phyloP scores from a whole-genome alignment of 2,329 filamentous ascomycete genomes.

The Ophiosphaerella narmari region DNA sequence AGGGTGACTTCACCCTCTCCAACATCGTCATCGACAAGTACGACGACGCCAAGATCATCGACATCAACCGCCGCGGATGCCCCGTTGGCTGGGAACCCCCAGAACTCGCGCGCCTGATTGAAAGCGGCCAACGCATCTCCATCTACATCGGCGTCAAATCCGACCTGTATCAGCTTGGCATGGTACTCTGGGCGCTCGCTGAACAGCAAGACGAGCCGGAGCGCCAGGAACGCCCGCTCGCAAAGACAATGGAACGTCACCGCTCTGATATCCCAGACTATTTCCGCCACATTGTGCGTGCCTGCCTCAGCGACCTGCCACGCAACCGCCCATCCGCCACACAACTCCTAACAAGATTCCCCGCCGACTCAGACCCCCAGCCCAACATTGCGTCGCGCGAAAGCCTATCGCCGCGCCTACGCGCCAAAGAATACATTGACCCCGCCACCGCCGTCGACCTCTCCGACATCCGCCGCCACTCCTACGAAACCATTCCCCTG shows the following conservation, averaged over 20 bases:
- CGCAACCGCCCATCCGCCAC: conserved; percentile 74
- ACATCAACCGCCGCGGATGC: conserved; percentile 96
- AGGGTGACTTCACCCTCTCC: conserved; percentile 95
- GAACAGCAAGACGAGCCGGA: conserved; percentile 91
- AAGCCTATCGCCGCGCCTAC: conserved; percentile 48
- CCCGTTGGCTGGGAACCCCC: conserved; percentile 98
- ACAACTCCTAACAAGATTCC: conserved; percentile 61
- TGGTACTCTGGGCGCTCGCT: conserved; percentile 94
- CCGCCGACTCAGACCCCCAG: conserved; percentile 21
- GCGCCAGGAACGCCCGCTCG: conserved; percentile 69
- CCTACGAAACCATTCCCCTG: conserved; percentile 33
- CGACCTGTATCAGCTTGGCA: conserved; percentile 92
- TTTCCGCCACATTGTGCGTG: conserved; percentile 75
- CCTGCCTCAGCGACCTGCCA: conserved; percentile 77
- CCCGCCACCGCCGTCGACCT: conserved; percentile 50
- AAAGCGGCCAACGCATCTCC: conserved; percentile 85
- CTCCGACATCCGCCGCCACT: conserved; percentile 46
- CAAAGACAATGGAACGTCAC: conserved; percentile 32
- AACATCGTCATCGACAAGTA: conserved; percentile 91
- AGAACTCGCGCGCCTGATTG: conserved; percentile 82
- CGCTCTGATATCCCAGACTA: conserved; percentile 70
- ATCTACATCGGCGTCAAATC: conserved; percentile 99
- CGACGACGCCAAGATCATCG: conserved; percentile 92
- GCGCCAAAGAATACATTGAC: conserved; percentile 55
- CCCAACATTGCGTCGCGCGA: conserved; percentile 28